Evolutionary conservation across 805 yeast species (phyloP).

Genomic region (Pichia insulana): DNA sequence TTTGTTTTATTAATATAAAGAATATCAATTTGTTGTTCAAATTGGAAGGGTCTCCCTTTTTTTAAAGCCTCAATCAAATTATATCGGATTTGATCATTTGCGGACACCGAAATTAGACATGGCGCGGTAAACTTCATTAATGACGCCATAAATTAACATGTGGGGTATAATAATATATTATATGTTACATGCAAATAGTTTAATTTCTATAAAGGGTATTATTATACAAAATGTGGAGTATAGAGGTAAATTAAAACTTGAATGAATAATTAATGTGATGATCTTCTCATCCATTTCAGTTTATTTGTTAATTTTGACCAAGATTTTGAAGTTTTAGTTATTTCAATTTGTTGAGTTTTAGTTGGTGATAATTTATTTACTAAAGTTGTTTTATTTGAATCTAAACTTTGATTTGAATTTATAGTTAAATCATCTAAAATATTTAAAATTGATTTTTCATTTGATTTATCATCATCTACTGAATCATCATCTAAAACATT

Average conservation of each 20-base stretch:
- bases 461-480: no score
- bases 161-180: no score
- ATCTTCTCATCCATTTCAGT: slow-evolving; percentile 25
- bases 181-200: no score
- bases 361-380: not conserved
- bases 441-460: no score
- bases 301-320: slow-evolving; percentile 22
- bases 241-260: not conserved
- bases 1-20: not conserved
- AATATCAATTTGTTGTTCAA: not conserved
- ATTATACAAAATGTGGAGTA: not conserved
- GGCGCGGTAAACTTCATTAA: no score
- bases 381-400: no score
- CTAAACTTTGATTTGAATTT: no score
- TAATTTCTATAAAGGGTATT: not conserved
- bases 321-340: not conserved
- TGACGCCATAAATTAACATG: not conserved
- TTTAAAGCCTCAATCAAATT: no score
- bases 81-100: no score
- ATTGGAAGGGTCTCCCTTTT: no score
- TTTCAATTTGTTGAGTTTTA: not conserved
- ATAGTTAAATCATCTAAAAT: no score
- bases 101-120: no score
- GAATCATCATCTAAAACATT: not conserved
- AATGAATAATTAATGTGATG: slow-evolving; percentile 13